phyloP scores from a whole-genome alignment of 371 early-diverging fungal genomes.

The Rhizopus sp. region DNA sequence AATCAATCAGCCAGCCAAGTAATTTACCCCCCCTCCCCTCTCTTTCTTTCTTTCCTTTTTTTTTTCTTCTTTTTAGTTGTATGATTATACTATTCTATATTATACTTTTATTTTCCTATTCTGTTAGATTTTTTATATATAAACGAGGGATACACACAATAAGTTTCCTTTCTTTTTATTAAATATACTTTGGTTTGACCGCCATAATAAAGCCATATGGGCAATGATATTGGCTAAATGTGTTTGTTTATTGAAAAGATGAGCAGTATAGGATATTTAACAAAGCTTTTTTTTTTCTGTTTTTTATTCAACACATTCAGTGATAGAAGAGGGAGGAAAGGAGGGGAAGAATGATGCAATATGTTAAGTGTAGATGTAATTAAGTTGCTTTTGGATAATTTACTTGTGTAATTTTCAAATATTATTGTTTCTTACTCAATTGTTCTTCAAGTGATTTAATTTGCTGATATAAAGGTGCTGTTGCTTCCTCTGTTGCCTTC shows the following conservation, averaged over 20 bases:
- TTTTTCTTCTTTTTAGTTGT: background rate
- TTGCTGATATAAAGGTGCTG: slow-evolving; percentile 11
- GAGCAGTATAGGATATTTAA: background rate
- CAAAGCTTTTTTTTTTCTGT: too few species aligned
- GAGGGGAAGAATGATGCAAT: background rate
- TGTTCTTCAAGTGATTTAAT: slow-evolving; percentile 24
- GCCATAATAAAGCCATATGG: too few species aligned
- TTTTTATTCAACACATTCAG: background rate
- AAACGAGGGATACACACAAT: background rate
- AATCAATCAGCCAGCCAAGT: slow-evolving; percentile 15
- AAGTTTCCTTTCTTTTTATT: background rate
- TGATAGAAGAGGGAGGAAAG: background rate
- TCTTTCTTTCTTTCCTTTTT: slow-evolving; percentile 2
- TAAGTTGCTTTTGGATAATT: too few species aligned
- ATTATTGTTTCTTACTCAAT: slow-evolving; percentile 6
- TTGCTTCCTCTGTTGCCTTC: slow-evolving; percentile 16
- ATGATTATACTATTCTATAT: slow-evolving; percentile 6
- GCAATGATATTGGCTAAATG: too few species aligned
- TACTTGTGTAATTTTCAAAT: background rate
- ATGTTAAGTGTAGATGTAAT: background rate
- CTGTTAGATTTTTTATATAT: background rate
- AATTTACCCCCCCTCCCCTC: slow-evolving; percentile 7
- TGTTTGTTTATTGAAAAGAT: too few species aligned
- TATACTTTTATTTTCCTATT: background rate
- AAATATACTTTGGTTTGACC: too few species aligned